phyloP scores from a whole-genome alignment of 495 filamentous ascomycete genomes.

The Massariosphaeria phaeospora region DNA sequence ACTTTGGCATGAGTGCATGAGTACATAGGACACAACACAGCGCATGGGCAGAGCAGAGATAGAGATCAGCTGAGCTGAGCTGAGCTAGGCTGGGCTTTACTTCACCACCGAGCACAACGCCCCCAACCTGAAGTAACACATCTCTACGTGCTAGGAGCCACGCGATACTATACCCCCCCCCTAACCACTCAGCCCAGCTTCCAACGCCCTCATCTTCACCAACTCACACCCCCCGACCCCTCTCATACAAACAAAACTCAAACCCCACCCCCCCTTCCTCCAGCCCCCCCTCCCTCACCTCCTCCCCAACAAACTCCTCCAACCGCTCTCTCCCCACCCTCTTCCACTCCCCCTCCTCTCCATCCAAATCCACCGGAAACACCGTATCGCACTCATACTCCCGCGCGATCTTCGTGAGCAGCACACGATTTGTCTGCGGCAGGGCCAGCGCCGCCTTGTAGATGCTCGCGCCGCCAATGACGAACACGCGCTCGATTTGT shows the following conservation, averaged over 20 bases:
- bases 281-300: constrained; percentile 44
- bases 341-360: constrained; percentile 30
- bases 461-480: constrained; percentile 87
- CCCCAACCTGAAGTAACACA: no score
- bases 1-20: no score
- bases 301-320: constrained; percentile 56
- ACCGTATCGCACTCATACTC: constrained; percentile 85
- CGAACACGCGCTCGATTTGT: constrained; percentile 56
- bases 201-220: neutral
- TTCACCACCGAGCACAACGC: no score
- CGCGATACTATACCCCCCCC: no score
- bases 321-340: constrained; percentile 55
- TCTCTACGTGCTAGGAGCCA: no score
- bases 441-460: constrained; percentile 62
- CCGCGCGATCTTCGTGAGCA: constrained; percentile 58
- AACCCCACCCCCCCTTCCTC: constrained; percentile 56
- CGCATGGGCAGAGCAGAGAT: no score
- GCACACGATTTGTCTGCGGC: constrained; percentile 42
- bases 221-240: constrained; percentile 39
- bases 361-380: constrained; percentile 61
- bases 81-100: no score
- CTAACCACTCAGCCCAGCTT: no score
- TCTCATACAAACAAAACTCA: constrained; percentile 53
- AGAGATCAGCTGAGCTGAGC: no score
- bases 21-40: no score